Conservation (phyloP, 495 filamentous ascomycete genomes). For the Hypoxylon intermedium region DNA sequence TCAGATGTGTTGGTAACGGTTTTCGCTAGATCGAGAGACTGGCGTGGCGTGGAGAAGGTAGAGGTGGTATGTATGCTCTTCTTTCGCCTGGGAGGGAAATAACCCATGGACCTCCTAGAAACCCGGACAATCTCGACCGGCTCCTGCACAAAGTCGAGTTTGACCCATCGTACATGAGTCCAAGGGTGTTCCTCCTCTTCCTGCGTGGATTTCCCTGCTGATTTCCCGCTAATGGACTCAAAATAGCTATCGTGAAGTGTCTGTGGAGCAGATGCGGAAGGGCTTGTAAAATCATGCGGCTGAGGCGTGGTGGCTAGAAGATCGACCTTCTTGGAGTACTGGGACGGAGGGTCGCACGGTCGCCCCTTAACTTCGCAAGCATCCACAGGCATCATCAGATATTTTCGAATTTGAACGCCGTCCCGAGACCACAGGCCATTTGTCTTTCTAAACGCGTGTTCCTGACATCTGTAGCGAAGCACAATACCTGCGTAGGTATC, state of each 20-base stretch:
- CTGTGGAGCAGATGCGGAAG: conserved; percentile 16
- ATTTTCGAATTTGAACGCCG: conserved; percentile 80
- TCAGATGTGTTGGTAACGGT: conserved; percentile 46
- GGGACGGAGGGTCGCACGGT: conserved; percentile 54
- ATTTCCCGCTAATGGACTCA: conserved; percentile 42
- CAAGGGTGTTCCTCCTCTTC: conserved; percentile 64
- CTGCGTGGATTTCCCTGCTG: conserved; percentile 27
- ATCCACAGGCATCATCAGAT: conserved; percentile 85
- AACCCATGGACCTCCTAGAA: conserved; percentile 79
- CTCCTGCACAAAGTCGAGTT: conserved; percentile 69
- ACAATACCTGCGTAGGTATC: conserved; percentile 91
- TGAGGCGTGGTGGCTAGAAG: conserved; percentile 56
- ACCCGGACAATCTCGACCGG: conserved; percentile 88
- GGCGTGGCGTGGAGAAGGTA: conserved; percentile 65
- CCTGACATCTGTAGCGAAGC: conserved; percentile 84
- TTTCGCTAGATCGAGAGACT: conserved; percentile 66
- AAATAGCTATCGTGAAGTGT: conserved; percentile 48
- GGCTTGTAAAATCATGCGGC: conserved; percentile 19
- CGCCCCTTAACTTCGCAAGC: conserved; percentile 85
- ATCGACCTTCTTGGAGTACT: conserved; percentile 49
- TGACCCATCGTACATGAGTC: conserved; percentile 88
- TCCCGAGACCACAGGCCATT: conserved; percentile 96
- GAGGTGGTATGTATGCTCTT: conserved; percentile 68
- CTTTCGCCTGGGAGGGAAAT: conserved; percentile 88
- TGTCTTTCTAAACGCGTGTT: conserved; percentile 79